Evolutionary conservation across 179 eudicot species (phyloP), one percentile per base, ranked within the genome.

Genomic region (Spinacia oleracea): DNA sequence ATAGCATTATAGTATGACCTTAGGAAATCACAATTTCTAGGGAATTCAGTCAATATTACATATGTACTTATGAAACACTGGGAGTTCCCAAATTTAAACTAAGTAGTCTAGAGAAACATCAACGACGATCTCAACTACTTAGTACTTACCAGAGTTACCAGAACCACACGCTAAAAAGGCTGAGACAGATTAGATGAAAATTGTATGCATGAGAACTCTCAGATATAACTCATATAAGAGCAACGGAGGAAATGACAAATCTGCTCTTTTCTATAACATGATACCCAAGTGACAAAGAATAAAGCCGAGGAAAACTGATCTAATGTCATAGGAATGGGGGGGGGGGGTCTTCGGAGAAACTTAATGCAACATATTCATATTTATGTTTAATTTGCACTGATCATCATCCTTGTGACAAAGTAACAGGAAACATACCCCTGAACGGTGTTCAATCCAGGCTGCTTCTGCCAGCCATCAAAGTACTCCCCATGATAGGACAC

Each of bases 391-490:
- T 38, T 38, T 38, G 40, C 4, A 38, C 40, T 38, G 40, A 38
- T 38, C 40, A 38, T 38, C 40, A 48, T 15, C 5, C 12, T 23
- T 16, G 55, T 9, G 64, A 46, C 60, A 82, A 70, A 73, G 29
- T 11, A 34, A 21, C 65, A 38, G 18, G 35, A 76, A 74, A 80
- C 78, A 68, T 89, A 94, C 98, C 90, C 91, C 80, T 96, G 99
- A 82, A 96, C 96, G n/a, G 98, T 90, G 81, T 91, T 88, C 53
- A 96, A 79, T 58, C 89, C 92, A 82, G 97, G 98, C 85, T 96
- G 99, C 86, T 90, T 96, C 93, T 96, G 99, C 99, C 99, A 96
- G 43, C 99, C 99, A 83, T 96, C 97, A 84, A 91, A 96, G 70
- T 91, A 91, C 63, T 83, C 87, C 25, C 99, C 99, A 74, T 88